phyloP scores from a whole-genome alignment of 139 green algal genomes.

The Chlamydomonas incerta region DNA sequence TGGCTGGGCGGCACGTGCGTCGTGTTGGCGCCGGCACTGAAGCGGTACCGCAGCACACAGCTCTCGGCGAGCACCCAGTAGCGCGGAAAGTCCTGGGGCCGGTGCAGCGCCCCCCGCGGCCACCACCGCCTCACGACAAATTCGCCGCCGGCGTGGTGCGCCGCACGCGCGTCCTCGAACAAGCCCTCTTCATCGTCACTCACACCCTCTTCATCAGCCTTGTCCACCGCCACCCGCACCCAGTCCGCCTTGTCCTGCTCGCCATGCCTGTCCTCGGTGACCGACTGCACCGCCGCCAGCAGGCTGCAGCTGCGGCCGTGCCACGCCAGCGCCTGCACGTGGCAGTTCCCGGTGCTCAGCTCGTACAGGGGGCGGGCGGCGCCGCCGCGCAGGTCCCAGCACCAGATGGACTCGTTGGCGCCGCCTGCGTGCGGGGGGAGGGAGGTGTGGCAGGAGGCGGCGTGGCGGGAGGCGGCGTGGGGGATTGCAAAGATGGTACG shows the following conservation, averaged over 20 bases:
- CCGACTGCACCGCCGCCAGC: background rate
- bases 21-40: background rate
- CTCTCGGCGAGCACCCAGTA: background rate
- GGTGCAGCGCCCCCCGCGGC: background rate
- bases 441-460: too few species aligned
- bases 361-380: conserved; percentile 9
- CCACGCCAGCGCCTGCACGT: conserved; percentile 1
- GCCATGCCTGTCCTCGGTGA: too few species aligned
- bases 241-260: background rate
- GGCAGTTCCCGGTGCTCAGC: conserved; percentile 15
- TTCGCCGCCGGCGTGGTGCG: too few species aligned
- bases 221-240: too few species aligned
- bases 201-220: too few species aligned
- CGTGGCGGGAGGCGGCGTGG: too few species aligned
- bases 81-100: background rate
- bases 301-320: conserved; percentile 9
- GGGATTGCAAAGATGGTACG: too few species aligned
- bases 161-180: too few species aligned
- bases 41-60: background rate
- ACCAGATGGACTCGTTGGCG: conserved; percentile 7
- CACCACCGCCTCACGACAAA: background rate
- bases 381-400: conserved; percentile 8
- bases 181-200: too few species aligned
- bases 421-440: too few species aligned
- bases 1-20: background rate